Conservation (phyloP, 108 stramenopile species). For the Ochromonas danica region DNA sequence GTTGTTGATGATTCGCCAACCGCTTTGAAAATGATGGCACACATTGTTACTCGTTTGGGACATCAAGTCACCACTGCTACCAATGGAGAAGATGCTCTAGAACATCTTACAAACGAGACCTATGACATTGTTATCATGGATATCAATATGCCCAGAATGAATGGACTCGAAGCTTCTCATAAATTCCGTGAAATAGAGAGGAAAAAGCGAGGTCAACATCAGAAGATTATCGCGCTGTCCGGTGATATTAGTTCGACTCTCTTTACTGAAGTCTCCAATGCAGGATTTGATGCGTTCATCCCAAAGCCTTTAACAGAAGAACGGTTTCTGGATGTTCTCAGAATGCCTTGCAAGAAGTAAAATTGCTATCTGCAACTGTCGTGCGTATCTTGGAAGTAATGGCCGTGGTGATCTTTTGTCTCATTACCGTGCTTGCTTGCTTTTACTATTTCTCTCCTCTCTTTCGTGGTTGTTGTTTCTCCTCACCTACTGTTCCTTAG, state of each 20-base stretch:
- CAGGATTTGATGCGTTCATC: slow-evolving; percentile 26
- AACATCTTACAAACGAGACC: neutral
- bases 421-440: no score
- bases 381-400: no score
- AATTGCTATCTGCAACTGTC: no score
- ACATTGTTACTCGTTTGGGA: neutral
- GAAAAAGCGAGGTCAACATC: neutral
- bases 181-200: slow-evolving; percentile 11
- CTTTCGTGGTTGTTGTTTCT: no score
- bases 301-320: slow-evolving; percentile 24
- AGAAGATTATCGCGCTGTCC: slow-evolving; percentile 7
- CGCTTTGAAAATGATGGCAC: slow-evolving; percentile 2
- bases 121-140: slow-evolving; percentile 34
- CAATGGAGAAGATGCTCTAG: slow-evolving; percentile 10
- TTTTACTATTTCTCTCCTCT: no score
- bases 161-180: slow-evolving; percentile 5
- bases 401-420: no score
- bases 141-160: slow-evolving; percentile 33
- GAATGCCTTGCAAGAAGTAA: neutral
- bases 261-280: slow-evolving; percentile 19
- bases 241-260: slow-evolving; percentile 12
- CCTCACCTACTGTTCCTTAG: no score
- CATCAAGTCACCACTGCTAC: slow-evolving; percentile 1
- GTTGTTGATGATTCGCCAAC: neutral
- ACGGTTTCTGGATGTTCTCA: neutral